Conservation (phyloP, 1,139 yeast species). For the Geotrichum aggregatum region DNA sequence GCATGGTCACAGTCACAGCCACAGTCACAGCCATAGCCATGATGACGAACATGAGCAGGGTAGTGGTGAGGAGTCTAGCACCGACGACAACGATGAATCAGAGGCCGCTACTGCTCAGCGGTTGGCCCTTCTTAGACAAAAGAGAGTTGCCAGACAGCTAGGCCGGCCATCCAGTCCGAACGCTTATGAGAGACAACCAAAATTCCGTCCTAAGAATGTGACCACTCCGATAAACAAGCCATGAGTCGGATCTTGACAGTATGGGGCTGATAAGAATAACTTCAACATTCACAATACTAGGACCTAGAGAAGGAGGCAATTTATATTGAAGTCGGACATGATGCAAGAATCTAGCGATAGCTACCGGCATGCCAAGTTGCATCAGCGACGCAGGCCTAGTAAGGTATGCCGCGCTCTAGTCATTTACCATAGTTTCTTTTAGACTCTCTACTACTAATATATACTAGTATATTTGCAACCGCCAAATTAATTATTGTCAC, state of each 20-base stretch:
- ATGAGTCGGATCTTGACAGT: too few relatives aligned
- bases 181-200: constrained; percentile 41
- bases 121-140: background rate
- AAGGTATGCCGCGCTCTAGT: too few relatives aligned
- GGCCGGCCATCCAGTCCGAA: constrained; percentile 31
- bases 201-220: constrained; percentile 19
- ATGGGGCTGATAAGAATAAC: too few relatives aligned
- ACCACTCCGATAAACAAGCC: background rate
- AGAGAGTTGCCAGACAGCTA: constrained; percentile 6
- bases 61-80: constrained; percentile 13
- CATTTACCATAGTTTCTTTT: too few relatives aligned
- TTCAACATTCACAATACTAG: background rate
- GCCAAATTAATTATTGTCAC: too few relatives aligned
- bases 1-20: constrained; percentile 22
- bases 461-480: too few relatives aligned
- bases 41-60: constrained; percentile 17
- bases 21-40: constrained; percentile 22
- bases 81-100: background rate
- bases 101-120: background rate
- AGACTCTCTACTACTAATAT: too few relatives aligned
- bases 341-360: too few relatives aligned
- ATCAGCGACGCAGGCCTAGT: too few relatives aligned
- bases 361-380: too few relatives aligned
- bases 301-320: too few relatives aligned
- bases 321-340: too few relatives aligned